Evolutionary conservation across 129 eudicot genomes (phyloP).

Genomic region (Lonicera japonica): DNA sequence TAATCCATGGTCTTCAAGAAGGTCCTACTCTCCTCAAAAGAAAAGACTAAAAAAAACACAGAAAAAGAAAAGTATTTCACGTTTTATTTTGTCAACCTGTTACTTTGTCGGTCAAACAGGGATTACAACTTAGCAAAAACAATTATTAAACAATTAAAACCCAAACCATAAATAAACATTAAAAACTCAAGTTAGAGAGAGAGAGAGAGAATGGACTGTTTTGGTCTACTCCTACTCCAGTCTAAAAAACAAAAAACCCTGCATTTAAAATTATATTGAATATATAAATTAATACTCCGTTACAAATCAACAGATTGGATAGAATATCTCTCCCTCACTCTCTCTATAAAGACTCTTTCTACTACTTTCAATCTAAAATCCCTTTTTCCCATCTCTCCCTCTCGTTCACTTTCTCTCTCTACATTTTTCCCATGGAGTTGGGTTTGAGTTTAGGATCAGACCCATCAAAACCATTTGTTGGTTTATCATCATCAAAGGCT

Average conservation of each 20-base stretch:
- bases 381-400: constrained; percentile 6
- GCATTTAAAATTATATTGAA: constrained; percentile 1
- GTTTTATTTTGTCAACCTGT: constrained; percentile 25
- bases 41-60: background rate
- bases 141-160: no score
- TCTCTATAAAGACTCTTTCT: constrained; percentile 61
- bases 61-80: constrained; percentile 8
- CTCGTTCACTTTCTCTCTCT: constrained; percentile 3
- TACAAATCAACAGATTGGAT: constrained; percentile 26
- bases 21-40: constrained; percentile 1
- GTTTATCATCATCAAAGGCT: constrained; percentile 8
- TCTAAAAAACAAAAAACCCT: constrained; percentile 8
- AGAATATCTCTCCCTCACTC: no score
- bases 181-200: background rate
- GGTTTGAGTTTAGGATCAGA: constrained; percentile 76
- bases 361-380: constrained; percentile 34
- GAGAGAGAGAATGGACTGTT: constrained; percentile 15
- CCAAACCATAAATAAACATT: no score
- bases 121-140: background rate
- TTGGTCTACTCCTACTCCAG: constrained; percentile 36
- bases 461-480: constrained; percentile 25
- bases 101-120: constrained; percentile 13
- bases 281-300: constrained; percentile 3
- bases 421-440: constrained; percentile 40
- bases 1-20: constrained; percentile 7